Evolutionary conservation across 257 asterid genomes (phyloP), one percentile per base, ranked within the genome.

Genomic region (Verbena officinalis): DNA sequence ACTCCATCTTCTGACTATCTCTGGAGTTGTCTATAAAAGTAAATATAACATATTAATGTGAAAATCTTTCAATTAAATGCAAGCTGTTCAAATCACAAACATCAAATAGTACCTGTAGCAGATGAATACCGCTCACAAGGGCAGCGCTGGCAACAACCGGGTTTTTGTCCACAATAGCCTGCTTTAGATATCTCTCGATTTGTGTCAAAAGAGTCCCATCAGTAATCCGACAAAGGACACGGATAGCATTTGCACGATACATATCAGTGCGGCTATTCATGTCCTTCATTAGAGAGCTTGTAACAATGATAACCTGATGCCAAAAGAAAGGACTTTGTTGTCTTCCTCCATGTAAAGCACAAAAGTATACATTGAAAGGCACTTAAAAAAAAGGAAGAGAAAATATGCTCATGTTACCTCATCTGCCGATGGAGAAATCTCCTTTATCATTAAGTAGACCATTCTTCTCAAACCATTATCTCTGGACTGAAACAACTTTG

Each of bases 201-300:
- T 91, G 98, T 14, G 98, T 86, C 70, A 91, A 76, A 67, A 91
- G 95, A 50, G 91, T 88, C 64, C 96, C 98, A 77, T 91, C 98
- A 31, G 88, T 88, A 71, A 91, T 91, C 61, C 83, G 90, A 75
- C 98, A 91, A 42, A 91, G 91, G 65, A 91, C 98, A 55, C 98
- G 96, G 65, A 91, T 91, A 46, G 98, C 95, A 75, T 91, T 91
- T 64, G 98, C 98, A 53, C 98, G 78, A 58, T 88, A 91, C 98
- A 91, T 91, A 76, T 91, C 98, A 71, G 95, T 91, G 46, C 95
- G 94, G 77, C 98, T 91, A 68, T 83, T 91, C 98, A 91, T 88
- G 85, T 91, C 98, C 84, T 91, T 91, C 96, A 91, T 91, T 52
- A 91, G 80, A 74, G 98, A 91, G 91, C 98, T 91, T n/a, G 98